Evolutionary conservation across 225 moss, liverwort and hornwort species (phyloP).

Genomic region (Straminergon stramineum): DNA sequence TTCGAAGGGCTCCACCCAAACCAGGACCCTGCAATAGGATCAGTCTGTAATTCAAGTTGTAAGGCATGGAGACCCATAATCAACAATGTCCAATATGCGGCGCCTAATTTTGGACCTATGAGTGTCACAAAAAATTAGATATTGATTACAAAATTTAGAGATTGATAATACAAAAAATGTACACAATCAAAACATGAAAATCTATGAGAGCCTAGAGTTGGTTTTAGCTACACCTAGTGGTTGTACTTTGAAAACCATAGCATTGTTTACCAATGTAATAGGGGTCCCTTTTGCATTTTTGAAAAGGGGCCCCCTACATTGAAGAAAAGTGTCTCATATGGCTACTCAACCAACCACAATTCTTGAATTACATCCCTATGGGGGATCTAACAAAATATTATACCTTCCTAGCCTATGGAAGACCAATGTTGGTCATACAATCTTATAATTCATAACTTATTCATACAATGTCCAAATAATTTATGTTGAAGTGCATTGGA

Average conservation of each 20-base stretch:
- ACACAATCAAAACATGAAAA: background rate
- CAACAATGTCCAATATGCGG: background rate
- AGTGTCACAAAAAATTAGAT: background rate
- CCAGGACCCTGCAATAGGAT: background rate
- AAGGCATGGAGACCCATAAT: background rate
- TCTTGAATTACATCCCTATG: background rate
- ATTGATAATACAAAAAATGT: too few species aligned
- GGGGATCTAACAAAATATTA: background rate
- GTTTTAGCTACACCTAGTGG: background rate
- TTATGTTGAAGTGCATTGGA: background rate
- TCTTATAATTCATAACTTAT: background rate
- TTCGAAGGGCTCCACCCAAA: background rate
- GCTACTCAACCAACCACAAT: rapidly evolving
- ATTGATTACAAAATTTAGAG: background rate
- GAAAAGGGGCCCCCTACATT: rapidly evolving
- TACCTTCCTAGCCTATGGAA: rapidly evolving
- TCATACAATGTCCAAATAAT: background rate
- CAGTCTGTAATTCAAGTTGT: background rate
- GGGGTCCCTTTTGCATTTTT: background rate
- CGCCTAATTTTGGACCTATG: background rate
- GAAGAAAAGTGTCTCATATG: background rate
- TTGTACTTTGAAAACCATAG: background rate
- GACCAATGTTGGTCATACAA: background rate
- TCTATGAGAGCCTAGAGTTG: background rate
- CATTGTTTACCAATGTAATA: background rate